Conservation (phyloP, 2,329 filamentous ascomycete genomes). For the Verticillium tricorpus region DNA sequence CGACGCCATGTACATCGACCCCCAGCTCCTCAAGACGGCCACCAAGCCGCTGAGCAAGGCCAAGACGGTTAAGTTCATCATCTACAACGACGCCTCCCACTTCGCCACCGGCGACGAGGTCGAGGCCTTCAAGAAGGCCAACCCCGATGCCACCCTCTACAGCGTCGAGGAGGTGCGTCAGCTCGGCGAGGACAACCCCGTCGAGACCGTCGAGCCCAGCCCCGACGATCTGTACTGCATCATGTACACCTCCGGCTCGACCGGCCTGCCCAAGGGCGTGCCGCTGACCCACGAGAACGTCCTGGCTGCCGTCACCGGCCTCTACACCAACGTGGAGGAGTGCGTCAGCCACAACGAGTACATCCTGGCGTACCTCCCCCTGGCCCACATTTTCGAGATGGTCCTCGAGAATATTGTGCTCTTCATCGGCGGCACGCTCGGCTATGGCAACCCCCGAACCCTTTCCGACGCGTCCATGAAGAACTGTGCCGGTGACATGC, state of each 20-base stretch:
- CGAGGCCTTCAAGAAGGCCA: constrained; percentile 50
- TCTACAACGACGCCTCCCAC: constrained; percentile 57
- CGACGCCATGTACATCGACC: constrained; percentile 81
- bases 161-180: constrained; percentile 51
- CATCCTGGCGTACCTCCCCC: constrained; percentile 85
- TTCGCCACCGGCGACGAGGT: constrained; percentile 48
- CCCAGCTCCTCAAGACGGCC: constrained; percentile 65
- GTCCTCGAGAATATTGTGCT: constrained; percentile 89
- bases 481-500: constrained; percentile 91
- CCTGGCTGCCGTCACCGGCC: constrained; percentile 77
- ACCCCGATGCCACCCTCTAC: constrained; percentile 48
- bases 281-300: constrained; percentile 77
- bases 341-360: constrained; percentile 74
- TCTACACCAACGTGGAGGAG: constrained; percentile 71
- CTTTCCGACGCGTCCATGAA: constrained; percentile 80
- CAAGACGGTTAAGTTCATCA: constrained; percentile 51
- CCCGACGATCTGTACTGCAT: constrained; percentile 78
- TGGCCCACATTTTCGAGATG: constrained; percentile 95
- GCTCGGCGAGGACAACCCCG: constrained; percentile 62
- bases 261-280: constrained; percentile 84
- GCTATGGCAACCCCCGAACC: constrained; percentile 88
- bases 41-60: constrained; percentile 51
- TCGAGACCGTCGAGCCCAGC: constrained; percentile 66
- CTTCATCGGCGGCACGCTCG: constrained; percentile 86
- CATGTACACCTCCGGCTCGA: constrained; percentile 86